Base-by-base conservation (phyloP, 1,284 basidiomycete genomes). In the Leccinum colubrinum region DNA sequence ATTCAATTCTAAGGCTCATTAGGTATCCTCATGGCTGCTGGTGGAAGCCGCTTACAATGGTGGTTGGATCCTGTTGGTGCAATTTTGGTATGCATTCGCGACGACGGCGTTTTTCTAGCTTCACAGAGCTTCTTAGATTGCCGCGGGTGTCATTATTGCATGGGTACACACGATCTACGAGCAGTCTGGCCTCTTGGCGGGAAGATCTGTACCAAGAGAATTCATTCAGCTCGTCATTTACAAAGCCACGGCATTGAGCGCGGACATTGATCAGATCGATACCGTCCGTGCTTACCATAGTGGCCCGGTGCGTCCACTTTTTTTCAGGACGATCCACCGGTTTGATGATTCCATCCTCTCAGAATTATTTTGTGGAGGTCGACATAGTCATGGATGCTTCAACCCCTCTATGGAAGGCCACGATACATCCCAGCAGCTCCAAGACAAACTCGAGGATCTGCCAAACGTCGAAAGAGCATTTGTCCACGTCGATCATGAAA, bases 401-500 rank as follows among this genome's bases (percentile, higher is more conserved):
- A 63, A 97, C 95, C 50, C 93, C 95, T 0, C 78, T 98, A 1
- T 93, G 91, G 88, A 88, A 91, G 72, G 93, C 95, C 96, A 98
- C 75, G 96, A 98, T 75, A 77, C 97, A 62, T 90, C 91, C 59
- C 96, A 98, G 76, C 86, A 91, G 59, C 79, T 98, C 27, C 96
- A 98, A 74, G 95, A 98, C 76, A 94, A 94, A 78, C 87, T 99
- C 56, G 97, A 99, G 74, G 85, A 87, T 20, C 79, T 99, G 48
- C 95, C 95, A 0, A 90, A 93, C 67, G 95, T 98, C 58, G 95
- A 94, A 67, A 81, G 95, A 55, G 94, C 93, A 43, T 95, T 95
- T 73, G 95, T 97, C 15, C 95, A 97, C 71, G 93, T 97, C 59
- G 95, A 97, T 76, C 91, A 97, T 70, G 95, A 97, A 78, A 90